Evolutionary conservation across 805 yeast genomes (phyloP), one percentile per base, ranked within the genome.

Genomic region (Isabelozyma pseudorhagii): DNA sequence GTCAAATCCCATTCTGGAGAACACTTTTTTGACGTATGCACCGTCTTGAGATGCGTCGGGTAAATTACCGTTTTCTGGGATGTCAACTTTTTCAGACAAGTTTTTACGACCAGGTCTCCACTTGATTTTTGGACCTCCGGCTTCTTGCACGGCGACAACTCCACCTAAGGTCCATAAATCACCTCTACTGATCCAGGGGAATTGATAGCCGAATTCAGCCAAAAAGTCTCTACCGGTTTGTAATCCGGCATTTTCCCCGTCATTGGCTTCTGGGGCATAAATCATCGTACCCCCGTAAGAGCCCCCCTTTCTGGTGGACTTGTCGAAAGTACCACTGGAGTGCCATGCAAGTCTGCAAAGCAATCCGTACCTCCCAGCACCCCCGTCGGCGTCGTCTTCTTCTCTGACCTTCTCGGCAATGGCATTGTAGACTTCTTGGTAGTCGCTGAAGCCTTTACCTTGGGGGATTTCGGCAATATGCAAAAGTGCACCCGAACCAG

Each of bases 101-200:
- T 89, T 90, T 8, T 78, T 72, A 66, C 96, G 76, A 40, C 96
- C 97, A 7, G 94, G 85, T 67, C 83, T 83, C 97, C 97, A 90
- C 15, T 79, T 76, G 49, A 89, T 73, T 56, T 81, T 77, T 38
- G 96, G 96, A 5, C 96, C 96, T 25, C 87, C 87, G 70, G 86
- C 71, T 61, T 80, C 88, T 69, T 89, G 93, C 47, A 89, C 70
- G 1, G 93, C 94, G 42, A 78, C 82, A 39, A 85, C 90, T 46
- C 96, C 96, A 36, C 84, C 91, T 44, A 87, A 72, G 7, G 94
- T 86, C 74, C 85, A 88, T 57, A 89, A 72, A 66, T 89, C 96
- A 50, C 96, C 93, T 64, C 83, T 80, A 5, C 87, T 76, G 25
- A 89, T 71, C 91, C 93, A 85, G 4, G 85, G 83, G 61, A 77